A percentile compares a stretch with the other conserved stretches of the same genome.
Evolutionary conservation across 805 yeast genomes (phyloP).

Genomic region (Deakozyma indianensis): DNA sequence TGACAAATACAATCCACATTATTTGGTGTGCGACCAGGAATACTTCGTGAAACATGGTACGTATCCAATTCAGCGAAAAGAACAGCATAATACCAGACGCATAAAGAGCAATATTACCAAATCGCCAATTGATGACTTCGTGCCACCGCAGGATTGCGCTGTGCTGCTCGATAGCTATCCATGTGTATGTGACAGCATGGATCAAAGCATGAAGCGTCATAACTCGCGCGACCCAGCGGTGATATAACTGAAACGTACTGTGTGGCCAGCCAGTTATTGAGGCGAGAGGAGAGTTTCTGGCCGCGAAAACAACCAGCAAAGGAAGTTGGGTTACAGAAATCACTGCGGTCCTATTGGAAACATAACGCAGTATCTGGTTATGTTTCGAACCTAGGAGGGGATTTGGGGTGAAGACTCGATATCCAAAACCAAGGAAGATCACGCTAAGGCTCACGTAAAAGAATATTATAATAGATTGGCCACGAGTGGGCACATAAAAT

Average conservation of each 20-base stretch:
- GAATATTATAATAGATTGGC: slow-evolving; percentile 25
- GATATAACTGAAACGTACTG: slow-evolving; percentile 46
- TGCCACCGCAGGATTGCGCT: slow-evolving; percentile 17
- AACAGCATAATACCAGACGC: slow-evolving; percentile 16
- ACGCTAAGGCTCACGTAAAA: slow-evolving; percentile 21
- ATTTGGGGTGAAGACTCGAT: slow-evolving; percentile 10
- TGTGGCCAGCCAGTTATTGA: slow-evolving; percentile 48
- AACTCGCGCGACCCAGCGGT: slow-evolving; percentile 41
- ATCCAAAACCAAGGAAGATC: slow-evolving; percentile 13
- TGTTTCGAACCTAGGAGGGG: slow-evolving; percentile 22
- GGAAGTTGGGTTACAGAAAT: slow-evolving; percentile 33
- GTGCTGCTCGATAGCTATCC: slow-evolving; percentile 14
- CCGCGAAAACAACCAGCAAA: slow-evolving; percentile 41
- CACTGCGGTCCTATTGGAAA: slow-evolving; percentile 33
- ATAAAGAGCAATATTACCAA: neutral
- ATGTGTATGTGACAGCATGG: slow-evolving; percentile 25
- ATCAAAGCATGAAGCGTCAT: slow-evolving; percentile 28
- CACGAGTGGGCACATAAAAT: slow-evolving; percentile 25
- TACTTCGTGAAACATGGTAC: slow-evolving; percentile 41
- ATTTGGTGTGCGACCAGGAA: slow-evolving; percentile 38
- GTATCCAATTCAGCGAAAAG: slow-evolving; percentile 34
- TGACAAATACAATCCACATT: slow-evolving; percentile 10
- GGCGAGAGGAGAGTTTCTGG: slow-evolving; percentile 57
- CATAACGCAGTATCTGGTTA: slow-evolving; percentile 22
- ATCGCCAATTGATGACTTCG: slow-evolving; percentile 7